Base-by-base conservation (phyloP, 2,329 filamentous ascomycete genomes). In the Pezicula rhizophila region DNA sequence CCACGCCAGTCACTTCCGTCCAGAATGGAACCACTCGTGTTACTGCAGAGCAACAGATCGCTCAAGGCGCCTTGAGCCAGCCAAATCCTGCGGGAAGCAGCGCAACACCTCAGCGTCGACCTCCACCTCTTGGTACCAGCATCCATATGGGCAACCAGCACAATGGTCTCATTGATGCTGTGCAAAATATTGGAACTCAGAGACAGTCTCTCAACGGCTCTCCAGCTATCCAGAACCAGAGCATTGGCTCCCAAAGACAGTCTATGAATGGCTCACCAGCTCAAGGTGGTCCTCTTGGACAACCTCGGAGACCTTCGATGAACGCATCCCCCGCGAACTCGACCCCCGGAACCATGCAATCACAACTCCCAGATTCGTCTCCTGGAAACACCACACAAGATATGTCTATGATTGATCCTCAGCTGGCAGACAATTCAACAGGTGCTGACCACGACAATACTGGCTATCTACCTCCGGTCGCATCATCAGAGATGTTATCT, bases 11-110 rank as follows among this genome's bases (percentile, higher is more conserved):
- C 26, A 40, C 45, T 14, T 44, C 52, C 18, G 52, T 48, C 26
- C 46, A 25, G 54, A 51, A 51, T 45, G 46, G 47, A 25, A 42
- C 48, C 41, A 50, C 42, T 39, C 55, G 54, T 46, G 55, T 60
- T 11, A 63, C 61, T 42, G 62, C 61, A 42, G 62, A 64, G 46
- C 62, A 64, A 50, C 62, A 64, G 53, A 64, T 64, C 54, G 61
- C 61, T 20, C 60, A 62, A 50, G 62, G 62, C 38, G 54, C 63
- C 49, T 52, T 64, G 54, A 60, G 60, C 44, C 60, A 59, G 45
- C 18, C 56, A 28, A 40, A 23, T 5, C 51, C 58, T 20, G 35
- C 53, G 12, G 55, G 51, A 8, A 52, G 56, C 44, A 55, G 53
- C 6, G 52, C 55, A 31, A 60, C 61, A 23, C 56, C 62, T 17